Evolutionary conservation across 371 early-diverging fungal species (phyloP).

Genomic region (Capillidium rhysosporum): DNA sequence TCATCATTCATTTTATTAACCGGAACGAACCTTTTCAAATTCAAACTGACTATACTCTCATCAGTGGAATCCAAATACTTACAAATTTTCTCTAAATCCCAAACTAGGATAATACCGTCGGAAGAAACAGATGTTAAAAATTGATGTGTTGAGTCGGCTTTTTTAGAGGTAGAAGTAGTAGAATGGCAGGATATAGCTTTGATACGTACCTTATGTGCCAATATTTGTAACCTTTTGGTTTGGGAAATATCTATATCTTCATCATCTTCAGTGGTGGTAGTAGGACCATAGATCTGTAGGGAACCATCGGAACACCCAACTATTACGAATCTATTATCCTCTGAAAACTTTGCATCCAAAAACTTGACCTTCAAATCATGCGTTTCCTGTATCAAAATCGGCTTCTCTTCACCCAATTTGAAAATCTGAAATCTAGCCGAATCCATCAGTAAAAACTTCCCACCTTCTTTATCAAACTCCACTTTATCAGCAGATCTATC

Average conservation of each 20-base stretch:
- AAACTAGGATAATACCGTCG: constrained; percentile 1
- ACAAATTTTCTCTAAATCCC: background rate
- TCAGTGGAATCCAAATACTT: no score
- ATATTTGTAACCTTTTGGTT: background rate
- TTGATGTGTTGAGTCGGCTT: no score
- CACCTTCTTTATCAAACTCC: background rate
- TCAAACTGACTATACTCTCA: no score
- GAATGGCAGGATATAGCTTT: background rate
- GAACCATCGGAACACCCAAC: background rate
- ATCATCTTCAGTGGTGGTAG: no score
- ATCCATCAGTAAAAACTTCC: background rate
- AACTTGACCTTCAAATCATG: background rate
- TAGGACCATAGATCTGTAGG: background rate
- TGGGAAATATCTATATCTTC: background rate
- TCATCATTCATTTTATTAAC: no score
- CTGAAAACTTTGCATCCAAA: background rate
- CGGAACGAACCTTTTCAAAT: no score
- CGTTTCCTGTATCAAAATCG: background rate
- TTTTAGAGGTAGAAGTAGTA: background rate
- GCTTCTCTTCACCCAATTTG: background rate
- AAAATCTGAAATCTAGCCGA: background rate
- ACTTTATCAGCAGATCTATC: background rate
- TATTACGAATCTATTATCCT: background rate
- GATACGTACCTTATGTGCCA: background rate
- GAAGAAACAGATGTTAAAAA: background rate